Evolutionary conservation across 2,329 filamentous ascomycete species (phyloP), one percentile per base, ranked within the genome.

Genomic region (Penicillium sp.): DNA sequence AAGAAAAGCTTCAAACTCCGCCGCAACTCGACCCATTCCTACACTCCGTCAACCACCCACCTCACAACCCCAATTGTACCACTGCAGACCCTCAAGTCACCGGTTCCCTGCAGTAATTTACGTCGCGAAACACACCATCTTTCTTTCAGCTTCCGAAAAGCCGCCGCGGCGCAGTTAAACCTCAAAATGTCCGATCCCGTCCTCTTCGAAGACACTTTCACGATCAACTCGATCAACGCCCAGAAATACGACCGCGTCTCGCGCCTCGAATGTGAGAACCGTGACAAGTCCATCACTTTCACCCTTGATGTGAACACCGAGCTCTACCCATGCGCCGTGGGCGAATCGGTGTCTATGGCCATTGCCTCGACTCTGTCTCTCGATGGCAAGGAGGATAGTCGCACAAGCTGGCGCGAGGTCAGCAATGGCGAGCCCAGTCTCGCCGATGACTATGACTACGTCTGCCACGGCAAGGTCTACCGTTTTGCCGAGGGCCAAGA

Each of bases 241-340:
- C 86, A 89, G 73, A 97, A 97, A 81, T 99, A 99, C 81, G 95
- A 98, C 82, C 92, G 94, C 67, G 94, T 97, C 28, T 91, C 92
- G 59, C 94, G 95, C 70, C 87, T 98, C 75, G 87, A 83, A 59
- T 93, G 88, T 75, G 91, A 86, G 56, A 94, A 90, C 26, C 84
- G 86, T 69, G 92, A 96, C 80, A 86, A 86, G 70, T 84, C 87
- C 66, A 91, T 91, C 33, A 85, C 87, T 66, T 89, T 98, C 82
- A 89, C 88, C 6, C 90, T 99, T 63, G 95, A 99, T 81, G 88
- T 98, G 80, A 97, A 98, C 83, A 90, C 88, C 61, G 94, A 99
- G 80, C 87, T 99, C 8, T 97, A 95, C 79, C 91, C 91, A 2
- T 87, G 91, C 71, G 77, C 82, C 42, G 81, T 88, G 9, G 91